phyloP scores from a whole-genome alignment of 2,329 filamentous ascomycete genomes.

The Magnaporthales sp. region DNA sequence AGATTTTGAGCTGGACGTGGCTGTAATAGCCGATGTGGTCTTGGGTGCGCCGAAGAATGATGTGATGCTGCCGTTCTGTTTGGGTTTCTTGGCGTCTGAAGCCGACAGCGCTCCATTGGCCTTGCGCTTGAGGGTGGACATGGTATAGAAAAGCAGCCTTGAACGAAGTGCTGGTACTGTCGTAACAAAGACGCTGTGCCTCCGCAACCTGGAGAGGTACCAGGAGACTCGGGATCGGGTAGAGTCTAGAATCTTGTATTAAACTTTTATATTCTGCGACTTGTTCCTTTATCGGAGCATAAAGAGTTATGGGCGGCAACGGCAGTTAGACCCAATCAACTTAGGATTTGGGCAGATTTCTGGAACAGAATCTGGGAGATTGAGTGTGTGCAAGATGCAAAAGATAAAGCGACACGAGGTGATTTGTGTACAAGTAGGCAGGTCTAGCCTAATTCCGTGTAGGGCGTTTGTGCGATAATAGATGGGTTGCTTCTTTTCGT shows the following conservation, averaged over 20 bases:
- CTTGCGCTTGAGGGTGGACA: constrained; percentile 61
- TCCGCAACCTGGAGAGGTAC: not conserved
- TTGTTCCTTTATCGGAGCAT: not conserved
- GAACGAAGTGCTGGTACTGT: not conserved
- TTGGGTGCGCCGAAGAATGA: constrained; percentile 80
- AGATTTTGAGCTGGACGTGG: constrained; percentile 10
- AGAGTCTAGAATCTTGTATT: not conserved
- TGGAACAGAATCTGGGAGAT: not conserved
- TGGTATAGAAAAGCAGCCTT: constrained; percentile 15
- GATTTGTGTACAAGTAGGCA: not conserved
- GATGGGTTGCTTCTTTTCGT: not conserved
- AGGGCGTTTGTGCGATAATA: not conserved
- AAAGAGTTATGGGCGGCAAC: not conserved
- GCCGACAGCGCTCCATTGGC: constrained; percentile 33
- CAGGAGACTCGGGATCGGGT: not conserved
- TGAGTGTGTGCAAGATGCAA: not conserved
- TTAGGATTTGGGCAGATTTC: not conserved
- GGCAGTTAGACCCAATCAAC: not conserved
- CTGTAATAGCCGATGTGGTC: constrained; percentile 14
- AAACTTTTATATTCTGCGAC: not conserved
- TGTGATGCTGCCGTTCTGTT: constrained; percentile 70
- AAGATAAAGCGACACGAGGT: not conserved
- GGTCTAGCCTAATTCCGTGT: not conserved
- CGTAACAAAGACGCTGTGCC: not conserved
- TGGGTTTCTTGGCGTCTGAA: constrained; percentile 59